A percentile compares a stretch with the other conserved stretches of the same genome.
phyloP scores from a whole-genome alignment of 352 stramenopile genomes.

The Pythium plurisporium region DNA sequence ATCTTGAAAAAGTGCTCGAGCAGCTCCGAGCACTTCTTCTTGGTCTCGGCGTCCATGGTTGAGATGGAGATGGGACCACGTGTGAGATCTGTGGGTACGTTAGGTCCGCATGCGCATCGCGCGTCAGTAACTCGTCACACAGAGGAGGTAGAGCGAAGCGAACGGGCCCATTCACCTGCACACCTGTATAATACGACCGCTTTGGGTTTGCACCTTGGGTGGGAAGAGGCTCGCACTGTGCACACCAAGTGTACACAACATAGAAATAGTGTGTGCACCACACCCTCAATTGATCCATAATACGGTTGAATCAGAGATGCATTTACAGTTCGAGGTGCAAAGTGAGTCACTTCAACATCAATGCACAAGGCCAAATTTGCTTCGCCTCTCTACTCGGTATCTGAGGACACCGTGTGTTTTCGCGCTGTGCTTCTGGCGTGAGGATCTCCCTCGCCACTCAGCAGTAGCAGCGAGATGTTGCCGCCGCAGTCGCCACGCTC shows the following conservation, averaged over 20 bases:
- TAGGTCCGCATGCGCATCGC: no score
- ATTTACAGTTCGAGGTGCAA: neutral
- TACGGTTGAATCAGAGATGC: neutral
- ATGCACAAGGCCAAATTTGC: neutral
- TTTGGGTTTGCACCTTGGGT: neutral
- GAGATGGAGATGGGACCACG: neutral
- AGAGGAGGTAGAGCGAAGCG: no score
- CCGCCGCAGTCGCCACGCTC: neutral
- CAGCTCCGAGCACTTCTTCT: conserved; percentile 77
- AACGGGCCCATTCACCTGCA: no score
- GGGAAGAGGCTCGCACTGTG: neutral
- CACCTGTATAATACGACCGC: no score
- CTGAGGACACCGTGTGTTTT: no score
- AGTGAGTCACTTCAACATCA: conserved; percentile 1
- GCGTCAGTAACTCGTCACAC: no score
- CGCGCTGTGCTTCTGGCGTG: no score
- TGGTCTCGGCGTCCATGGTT: conserved; percentile 69
- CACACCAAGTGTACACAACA: conserved; percentile 5
- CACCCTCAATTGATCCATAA: neutral
- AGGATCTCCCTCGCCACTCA: no score
- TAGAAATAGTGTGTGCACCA: conserved; percentile 10
- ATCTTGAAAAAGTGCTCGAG: conserved; percentile 82
- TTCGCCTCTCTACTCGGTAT: no score
- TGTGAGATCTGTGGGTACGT: no score
- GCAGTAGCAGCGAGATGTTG: no score